Evolutionary conservation across 179 eudicot genomes (phyloP), one percentile per base, ranked within the genome.

Genomic region (Heliamphora pulchella): DNA sequence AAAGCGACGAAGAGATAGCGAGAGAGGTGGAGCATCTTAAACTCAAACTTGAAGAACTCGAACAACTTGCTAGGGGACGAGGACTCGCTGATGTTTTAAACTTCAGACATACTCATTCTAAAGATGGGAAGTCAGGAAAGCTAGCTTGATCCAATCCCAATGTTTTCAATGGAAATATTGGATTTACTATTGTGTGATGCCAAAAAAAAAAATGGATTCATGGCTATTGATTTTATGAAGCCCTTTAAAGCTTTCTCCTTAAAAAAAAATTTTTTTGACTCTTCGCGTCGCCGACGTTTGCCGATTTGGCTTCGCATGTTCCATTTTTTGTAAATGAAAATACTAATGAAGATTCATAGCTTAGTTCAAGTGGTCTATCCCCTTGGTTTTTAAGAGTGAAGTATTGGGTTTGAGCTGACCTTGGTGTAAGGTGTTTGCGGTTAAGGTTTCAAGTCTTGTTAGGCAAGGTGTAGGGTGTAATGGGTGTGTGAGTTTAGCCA

Each of bases 11-110:
- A 83, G 86, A 87, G 44, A 84, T 89, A 59, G 84, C 86, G 0
- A 85, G 78, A 82, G 93, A 93, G 83, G 80, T 94, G 22, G 92
- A 88, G 82, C 83, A 83, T 67, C 89, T 94, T 3, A 88, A 87
- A 84, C 83, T 79, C 55, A 89, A 88, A 82, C 83, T 95, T 13
- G 72, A 79, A 64, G 94, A 93, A 62, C 78, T 93, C 10, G 96
- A 94, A 82, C 87, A 90, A 81, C 90, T 89, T 66, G 87, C 95
- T 1, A 84, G 80, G 74, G 86, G 82, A 67, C 85, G 83, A 80
- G 94, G 97, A 72, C 85, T 91, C 20, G 65, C 89, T 31, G 85
- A 89, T 63, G 82, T 87, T 61, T 88, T 92, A 74, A 83, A 82
- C 79, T 74, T 89, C 54, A 84, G 77, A 75, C 59, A 51, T 47